Conservation (phyloP, 176 grass and related monocot species). For the Bonia amplexicaulis region DNA sequence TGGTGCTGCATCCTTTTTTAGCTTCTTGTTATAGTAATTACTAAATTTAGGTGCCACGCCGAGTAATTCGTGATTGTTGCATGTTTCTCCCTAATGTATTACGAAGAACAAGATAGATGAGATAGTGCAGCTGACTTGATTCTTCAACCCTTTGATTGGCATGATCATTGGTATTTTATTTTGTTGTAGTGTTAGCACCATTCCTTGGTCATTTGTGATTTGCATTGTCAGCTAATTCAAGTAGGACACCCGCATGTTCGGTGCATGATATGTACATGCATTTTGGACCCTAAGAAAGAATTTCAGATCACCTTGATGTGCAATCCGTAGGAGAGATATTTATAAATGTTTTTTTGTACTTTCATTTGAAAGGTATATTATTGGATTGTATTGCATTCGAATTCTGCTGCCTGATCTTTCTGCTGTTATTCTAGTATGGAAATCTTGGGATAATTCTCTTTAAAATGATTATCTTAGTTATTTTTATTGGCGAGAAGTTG, state of each 20-base stretch:
- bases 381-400: neutral
- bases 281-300: neutral
- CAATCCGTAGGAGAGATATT: neutral
- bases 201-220: neutral
- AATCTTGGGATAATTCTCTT: neutral
- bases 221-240: neutral
- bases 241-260: neutral
- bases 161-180: neutral
- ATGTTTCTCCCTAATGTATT: neutral
- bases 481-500: neutral
- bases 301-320: neutral
- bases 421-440: neutral
- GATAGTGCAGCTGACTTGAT: neutral
- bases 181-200: neutral
- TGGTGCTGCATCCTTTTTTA: neutral
- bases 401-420: neutral
- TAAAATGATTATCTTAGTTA: neutral
- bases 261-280: neutral
- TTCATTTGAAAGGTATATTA: neutral
- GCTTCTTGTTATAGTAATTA: slow-evolving; percentile 16
- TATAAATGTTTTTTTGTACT: neutral
- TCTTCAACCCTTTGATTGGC: neutral
- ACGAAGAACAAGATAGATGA: neutral
- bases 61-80: neutral
- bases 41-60: neutral